Percentiles rank a stretch among this genome's conserved stretches.
phyloP scores from a whole-genome alignment of 1,284 basidiomycete species.

The Ganoderma boninense region DNA sequence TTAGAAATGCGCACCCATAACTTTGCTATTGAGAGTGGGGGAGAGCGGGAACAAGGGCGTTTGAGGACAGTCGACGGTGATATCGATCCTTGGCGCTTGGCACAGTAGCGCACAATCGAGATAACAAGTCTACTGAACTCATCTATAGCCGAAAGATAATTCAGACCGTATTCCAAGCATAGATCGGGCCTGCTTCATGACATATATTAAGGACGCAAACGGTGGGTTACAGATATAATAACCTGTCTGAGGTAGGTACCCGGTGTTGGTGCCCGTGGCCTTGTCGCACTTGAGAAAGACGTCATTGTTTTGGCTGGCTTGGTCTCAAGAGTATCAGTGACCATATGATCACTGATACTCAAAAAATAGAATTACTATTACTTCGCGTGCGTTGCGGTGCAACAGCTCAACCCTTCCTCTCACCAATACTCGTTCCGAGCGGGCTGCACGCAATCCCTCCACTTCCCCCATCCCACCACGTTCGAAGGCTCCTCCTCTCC shows the following conservation, averaged over 20 bases:
- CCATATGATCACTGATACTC: background rate
- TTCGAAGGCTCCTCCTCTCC: background rate
- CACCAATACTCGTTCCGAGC: background rate
- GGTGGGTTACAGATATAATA: no score
- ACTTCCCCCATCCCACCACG: background rate
- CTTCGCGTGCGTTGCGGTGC: background rate
- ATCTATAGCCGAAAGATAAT: background rate
- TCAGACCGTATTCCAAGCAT: background rate
- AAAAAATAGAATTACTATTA: background rate
- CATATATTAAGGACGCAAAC: no score
- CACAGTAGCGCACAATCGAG: background rate
- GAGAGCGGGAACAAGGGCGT: no score
- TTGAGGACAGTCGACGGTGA: no score
- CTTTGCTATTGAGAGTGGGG: no score
- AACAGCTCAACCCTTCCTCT: background rate
- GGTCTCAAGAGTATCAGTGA: no score
- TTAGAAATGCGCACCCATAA: no score
- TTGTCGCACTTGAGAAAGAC: no score
- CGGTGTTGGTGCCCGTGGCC: no score
- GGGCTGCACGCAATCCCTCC: background rate
- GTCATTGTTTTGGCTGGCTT: no score
- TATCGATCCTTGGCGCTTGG: no score
- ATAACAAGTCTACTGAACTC: background rate
- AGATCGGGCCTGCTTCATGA: background rate
- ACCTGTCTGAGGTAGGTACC: no score